Conservation (phyloP, 2,329 filamentous ascomycete genomes). For the Zopfia rhizophila region DNA sequence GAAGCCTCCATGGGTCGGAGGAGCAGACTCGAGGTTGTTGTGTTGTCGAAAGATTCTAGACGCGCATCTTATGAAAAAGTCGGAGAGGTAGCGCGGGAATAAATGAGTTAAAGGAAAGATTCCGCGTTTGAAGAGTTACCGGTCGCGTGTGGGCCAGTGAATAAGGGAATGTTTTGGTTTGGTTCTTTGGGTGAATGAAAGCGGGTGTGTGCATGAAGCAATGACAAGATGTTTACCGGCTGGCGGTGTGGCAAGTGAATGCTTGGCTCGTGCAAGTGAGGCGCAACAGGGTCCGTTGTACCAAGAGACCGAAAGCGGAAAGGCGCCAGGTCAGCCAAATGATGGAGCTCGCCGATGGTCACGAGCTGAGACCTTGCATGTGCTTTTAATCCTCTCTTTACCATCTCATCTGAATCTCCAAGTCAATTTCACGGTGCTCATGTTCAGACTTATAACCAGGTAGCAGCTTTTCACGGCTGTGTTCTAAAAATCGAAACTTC, state of each 20-base stretch:
- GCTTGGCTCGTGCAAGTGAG: not conserved
- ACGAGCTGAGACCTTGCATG: conserved; percentile 41
- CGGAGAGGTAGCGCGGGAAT: not conserved
- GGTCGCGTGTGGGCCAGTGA: conserved; percentile 2
- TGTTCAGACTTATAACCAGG: no score
- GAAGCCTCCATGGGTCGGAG: conserved; percentile 32
- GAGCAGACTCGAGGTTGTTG: conserved; percentile 1
- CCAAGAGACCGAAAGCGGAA: conserved; percentile 35
- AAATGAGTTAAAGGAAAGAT: not conserved
- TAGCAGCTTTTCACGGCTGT: no score
- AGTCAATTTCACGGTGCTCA: no score
- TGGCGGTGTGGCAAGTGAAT: conserved; percentile 2
- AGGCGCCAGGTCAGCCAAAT: conserved; percentile 27
- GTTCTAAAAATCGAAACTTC: no score
- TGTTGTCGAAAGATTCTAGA: conserved; percentile 20
- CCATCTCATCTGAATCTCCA: conserved; percentile 29
- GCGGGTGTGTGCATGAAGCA: conserved; percentile 5
- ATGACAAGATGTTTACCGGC: conserved; percentile 13
- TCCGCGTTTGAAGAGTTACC: not conserved
- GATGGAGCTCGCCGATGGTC: conserved; percentile 47
- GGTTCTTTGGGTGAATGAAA: conserved; percentile 10
- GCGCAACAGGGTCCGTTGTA: conserved; percentile 7
- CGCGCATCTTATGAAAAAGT: conserved; percentile 32
- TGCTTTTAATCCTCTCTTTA: conserved; percentile 27
- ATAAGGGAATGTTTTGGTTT: conserved; percentile 8